Evolutionary conservation across 1,139 yeast species (phyloP), one percentile per base, ranked within the genome.

Genomic region (Lodderomyces pseudojiufengensis): DNA sequence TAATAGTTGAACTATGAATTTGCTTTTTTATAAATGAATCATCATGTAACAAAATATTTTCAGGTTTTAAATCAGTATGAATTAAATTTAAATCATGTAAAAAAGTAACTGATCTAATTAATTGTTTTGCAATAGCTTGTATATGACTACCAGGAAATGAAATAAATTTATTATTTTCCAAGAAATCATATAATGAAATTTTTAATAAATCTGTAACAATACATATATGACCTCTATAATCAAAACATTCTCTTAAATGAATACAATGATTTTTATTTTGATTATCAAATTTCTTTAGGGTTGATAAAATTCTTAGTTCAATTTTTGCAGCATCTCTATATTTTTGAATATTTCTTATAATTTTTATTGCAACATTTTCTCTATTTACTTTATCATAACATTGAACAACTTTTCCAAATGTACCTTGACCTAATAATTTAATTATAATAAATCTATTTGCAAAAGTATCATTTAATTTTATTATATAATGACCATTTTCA

Each of bases 11-110:
- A 32, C 69, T 60, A 18, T 50, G 44, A 13, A 70, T 50, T 27
- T 49, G 51, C 39, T 67, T 68, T 42, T 63, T 61, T 12, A 48
- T 46, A 45, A 53, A 75, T 1, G 71, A 57, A 48, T 75, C 83
- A 48, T 82, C 84, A 39, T 82, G 78, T 25, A 94, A 66, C 29
- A 94, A 61, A 32, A 92, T 85, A 57, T 94, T 94, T 57, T 94
- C 99, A 1, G 99, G 99, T 57, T 87, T 87, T 48, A 87, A 67
- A 57, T 94, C 99, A 0, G 98, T 94, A 59, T 94, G 98, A 36
- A 94, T 87, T 39, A 94, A 70, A 40, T 84, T 85, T 52, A 92
- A 67, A 52, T 86, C 95, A 58, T 92, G 99, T 40, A 94, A 65
- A 53, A 84, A 92, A 1, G 94, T 84, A 26, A 92, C 95, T 2